Base-by-base conservation (phyloP, 139 green algal genomes). In the Chlamydomonas sp. region DNA sequence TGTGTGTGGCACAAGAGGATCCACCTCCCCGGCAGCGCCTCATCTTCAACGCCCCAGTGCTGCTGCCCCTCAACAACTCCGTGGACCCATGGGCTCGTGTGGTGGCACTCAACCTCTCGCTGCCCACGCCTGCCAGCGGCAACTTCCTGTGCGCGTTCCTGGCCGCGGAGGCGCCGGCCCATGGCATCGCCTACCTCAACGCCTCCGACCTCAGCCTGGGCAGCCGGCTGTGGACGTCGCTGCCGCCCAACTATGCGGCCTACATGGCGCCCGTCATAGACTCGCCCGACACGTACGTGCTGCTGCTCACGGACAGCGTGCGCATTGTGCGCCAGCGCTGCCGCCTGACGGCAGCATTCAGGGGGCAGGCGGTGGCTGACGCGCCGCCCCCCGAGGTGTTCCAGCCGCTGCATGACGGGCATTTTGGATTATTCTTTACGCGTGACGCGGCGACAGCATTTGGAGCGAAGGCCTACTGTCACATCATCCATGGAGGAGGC, bases 1-100 rank as follows among this genome's bases (percentile, higher is more conserved):
- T 49, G 31, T 49, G 31, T 49, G 31, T 49, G 31, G 31, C 31
- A 49, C 31, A 49, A 49, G 31, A 49, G 31, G 31, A 49, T 49
- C 31, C 31, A 49, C 31, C 58, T 61, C 7, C 20, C 4, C 17
- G 9, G 18, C 81, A 86, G 81, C 71, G 12, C 4, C 81, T 86
- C n/a, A 18, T 86, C 17, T 86, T 86, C 61, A 79, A 86, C 14
- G 72, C 81, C 20, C 81, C 81, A 10, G 60, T 86, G 10, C 16
- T 67, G 5, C 74, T 79, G 49, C 74, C 74, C 18, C 67, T 85
- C 7, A 71, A 71, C 60, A 63, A 9, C 7, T 64, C 18, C 31
- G 7, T 76, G 4, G 81, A 86, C 20, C 69, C 81, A 5, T 4
- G 63, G 1, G 81, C 71, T 0, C 81, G 81, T 0, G 1, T 86